Conservation (phyloP, 2,329 filamentous ascomycete species). For the Cylindrodendrum hubeiense region DNA sequence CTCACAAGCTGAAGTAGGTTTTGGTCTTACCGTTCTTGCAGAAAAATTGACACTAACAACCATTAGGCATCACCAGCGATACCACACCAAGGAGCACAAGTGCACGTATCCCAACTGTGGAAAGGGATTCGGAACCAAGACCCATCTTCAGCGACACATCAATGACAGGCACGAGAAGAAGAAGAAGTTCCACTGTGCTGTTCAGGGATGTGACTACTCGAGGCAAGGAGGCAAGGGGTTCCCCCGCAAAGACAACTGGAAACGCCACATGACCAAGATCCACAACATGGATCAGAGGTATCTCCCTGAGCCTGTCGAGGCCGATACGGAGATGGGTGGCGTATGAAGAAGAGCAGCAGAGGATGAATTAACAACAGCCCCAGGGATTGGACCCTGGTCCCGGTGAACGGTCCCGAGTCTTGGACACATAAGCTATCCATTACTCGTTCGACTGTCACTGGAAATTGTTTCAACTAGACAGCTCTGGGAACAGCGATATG, state of each 20-base stretch:
- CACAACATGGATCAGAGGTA: slow-evolving; percentile 58
- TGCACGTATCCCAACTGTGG: slow-evolving; percentile 65
- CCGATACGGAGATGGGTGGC: slow-evolving; percentile 50
- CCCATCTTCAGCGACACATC: slow-evolving; percentile 71
- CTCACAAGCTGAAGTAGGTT: slow-evolving; percentile 70
- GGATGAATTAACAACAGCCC: background rate
- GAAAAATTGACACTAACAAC: background rate
- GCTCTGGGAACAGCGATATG: slow-evolving; percentile 10
- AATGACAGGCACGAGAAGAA: slow-evolving; percentile 73
- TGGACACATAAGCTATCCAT: background rate
- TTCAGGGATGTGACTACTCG: slow-evolving; percentile 68
- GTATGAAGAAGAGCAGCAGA: slow-evolving; percentile 24
- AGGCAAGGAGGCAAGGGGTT: slow-evolving; percentile 68
- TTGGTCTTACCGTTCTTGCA: background rate
- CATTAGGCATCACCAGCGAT: slow-evolving; percentile 69
- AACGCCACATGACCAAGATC: slow-evolving; percentile 72
- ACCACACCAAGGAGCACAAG: slow-evolving; percentile 71
- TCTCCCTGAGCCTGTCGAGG: slow-evolving; percentile 57
- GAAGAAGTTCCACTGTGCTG: slow-evolving; percentile 70
- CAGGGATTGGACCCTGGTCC: background rate
- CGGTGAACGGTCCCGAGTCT: background rate
- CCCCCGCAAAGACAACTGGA: slow-evolving; percentile 73
- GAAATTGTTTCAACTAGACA: slow-evolving; percentile 22
- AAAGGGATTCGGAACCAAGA: slow-evolving; percentile 71
- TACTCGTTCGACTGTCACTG: background rate